phyloP scores from a whole-genome alignment of 306 rosid genomes.

The Datisca glomerata region DNA sequence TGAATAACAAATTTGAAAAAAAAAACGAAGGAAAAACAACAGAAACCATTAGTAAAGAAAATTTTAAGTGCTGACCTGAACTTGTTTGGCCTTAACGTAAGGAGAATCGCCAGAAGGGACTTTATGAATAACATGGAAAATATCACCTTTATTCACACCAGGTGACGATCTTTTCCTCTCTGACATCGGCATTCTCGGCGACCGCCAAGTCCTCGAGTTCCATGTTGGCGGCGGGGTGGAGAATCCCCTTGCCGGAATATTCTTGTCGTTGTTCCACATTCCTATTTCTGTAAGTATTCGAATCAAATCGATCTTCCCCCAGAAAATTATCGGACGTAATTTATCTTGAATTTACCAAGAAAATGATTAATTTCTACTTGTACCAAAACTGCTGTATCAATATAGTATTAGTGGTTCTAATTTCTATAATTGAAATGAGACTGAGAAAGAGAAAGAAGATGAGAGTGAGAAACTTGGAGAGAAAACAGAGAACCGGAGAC shows the following conservation, averaged over 20 bases:
- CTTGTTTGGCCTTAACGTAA: constrained; percentile 84
- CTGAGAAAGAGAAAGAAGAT: constrained; percentile 4
- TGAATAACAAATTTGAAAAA: too few species aligned
- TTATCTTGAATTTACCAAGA: too few species aligned
- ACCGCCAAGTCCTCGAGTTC: constrained; percentile 19
- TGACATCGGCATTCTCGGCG: constrained; percentile 33
- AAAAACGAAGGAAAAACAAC: neutral
- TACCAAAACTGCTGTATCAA: too few species aligned
- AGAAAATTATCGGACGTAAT: constrained; percentile 15
- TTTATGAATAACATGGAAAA: constrained; percentile 61
- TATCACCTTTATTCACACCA: constrained; percentile 27
- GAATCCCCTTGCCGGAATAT: constrained; percentile 33
- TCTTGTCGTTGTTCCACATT: constrained; percentile 38
- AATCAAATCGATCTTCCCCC: too few species aligned
- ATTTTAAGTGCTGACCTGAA: too few species aligned
- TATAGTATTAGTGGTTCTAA: neutral
- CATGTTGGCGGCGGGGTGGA: constrained; percentile 44
- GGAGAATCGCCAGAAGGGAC: constrained; percentile 93
- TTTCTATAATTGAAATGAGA: neutral
- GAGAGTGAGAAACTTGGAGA: constrained; percentile 1
- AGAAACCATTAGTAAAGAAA: too few species aligned
- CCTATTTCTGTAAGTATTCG: too few species aligned
- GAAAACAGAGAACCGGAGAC: too few species aligned
- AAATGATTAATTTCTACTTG: too few species aligned
- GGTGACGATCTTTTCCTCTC: constrained; percentile 47